Evolutionary conservation across 768 basidiomycete species (phyloP).

Genomic region (Phylloporus rhodoxanthus): DNA sequence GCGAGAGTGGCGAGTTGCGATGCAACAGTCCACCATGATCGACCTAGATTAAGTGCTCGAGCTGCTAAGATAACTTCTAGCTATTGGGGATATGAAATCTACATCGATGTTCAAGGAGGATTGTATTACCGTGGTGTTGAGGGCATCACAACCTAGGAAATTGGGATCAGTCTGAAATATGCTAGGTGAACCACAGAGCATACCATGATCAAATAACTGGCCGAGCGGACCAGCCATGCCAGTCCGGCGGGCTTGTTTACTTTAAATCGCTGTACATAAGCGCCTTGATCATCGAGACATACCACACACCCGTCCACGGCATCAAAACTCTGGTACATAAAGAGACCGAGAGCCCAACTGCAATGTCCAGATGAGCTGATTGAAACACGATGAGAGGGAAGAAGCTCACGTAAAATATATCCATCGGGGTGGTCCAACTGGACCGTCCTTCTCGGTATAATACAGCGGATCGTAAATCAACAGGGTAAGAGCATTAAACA

Average conservation of each 20-base stretch:
- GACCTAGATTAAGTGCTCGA: conserved; percentile 83
- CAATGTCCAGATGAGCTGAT: conserved; percentile 1
- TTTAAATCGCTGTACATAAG: conserved; percentile 23
- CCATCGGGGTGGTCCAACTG: conserved; percentile 68
- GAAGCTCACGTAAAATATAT: conserved; percentile 77
- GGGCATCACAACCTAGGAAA: conserved; percentile 72
- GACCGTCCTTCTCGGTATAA: conserved; percentile 60
- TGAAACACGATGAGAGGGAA: not conserved
- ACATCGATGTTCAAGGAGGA: not conserved
- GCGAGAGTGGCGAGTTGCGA: conserved; percentile 66
- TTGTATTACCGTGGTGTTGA: conserved; percentile 80
- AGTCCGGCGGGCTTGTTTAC: conserved; percentile 92
- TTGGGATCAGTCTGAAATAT: not conserved
- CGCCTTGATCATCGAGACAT: not conserved
- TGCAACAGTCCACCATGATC: conserved; percentile 96
- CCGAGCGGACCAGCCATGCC: conserved; percentile 98
- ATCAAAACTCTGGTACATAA: conserved; percentile 86
- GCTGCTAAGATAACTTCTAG: conserved; percentile 80
- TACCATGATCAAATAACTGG: conserved; percentile 97
- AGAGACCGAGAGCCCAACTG: conserved; percentile 85
- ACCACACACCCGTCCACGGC: conserved; percentile 75
- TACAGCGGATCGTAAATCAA: conserved; percentile 80
- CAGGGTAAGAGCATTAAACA: conserved; percentile 79
- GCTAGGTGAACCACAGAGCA: conserved; percentile 8
- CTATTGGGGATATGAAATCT: conserved; percentile 35